phyloP scores from a whole-genome alignment of 2,329 filamentous ascomycete species.

The Ophiostoma novo-ulmi region DNA sequence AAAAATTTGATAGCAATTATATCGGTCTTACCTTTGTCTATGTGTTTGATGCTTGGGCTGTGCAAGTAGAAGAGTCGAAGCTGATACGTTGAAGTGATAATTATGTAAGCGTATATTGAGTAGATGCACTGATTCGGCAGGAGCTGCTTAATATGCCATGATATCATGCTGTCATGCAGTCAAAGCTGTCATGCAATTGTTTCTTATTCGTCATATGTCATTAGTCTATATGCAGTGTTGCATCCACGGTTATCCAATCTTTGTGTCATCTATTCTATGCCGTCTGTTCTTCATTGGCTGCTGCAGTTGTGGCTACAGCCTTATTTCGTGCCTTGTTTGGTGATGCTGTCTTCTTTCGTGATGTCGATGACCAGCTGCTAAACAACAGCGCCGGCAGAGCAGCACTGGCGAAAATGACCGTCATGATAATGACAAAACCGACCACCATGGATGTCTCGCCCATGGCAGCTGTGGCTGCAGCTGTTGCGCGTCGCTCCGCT shows the following conservation, averaged over 20 bases:
- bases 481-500: slow-evolving; percentile 37
- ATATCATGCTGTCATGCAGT: background rate
- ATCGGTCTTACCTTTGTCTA: background rate
- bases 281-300: background rate
- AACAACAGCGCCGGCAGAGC: slow-evolving; percentile 42
- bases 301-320: too few species aligned
- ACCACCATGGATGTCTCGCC: slow-evolving; percentile 40
- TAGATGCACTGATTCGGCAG: background rate
- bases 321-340: background rate
- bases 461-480: slow-evolving; percentile 33
- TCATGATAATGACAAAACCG: slow-evolving; percentile 48
- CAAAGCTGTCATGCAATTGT: background rate
- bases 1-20: slow-evolving; percentile 8
- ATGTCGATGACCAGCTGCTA: slow-evolving; percentile 31
- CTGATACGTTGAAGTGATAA: background rate
- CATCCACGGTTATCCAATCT: background rate
- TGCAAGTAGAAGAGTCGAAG: too few species aligned
- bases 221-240: background rate
- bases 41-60: too few species aligned
- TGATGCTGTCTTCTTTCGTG: background rate
- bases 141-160: too few species aligned
- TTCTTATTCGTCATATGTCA: background rate
- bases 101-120: background rate
- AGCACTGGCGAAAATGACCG: slow-evolving; percentile 44
- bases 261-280: background rate